Percentiles rank a stretch among this genome's conserved stretches.
phyloP scores from a whole-genome alignment of 805 yeast genomes.

The Candida michaelii region DNA sequence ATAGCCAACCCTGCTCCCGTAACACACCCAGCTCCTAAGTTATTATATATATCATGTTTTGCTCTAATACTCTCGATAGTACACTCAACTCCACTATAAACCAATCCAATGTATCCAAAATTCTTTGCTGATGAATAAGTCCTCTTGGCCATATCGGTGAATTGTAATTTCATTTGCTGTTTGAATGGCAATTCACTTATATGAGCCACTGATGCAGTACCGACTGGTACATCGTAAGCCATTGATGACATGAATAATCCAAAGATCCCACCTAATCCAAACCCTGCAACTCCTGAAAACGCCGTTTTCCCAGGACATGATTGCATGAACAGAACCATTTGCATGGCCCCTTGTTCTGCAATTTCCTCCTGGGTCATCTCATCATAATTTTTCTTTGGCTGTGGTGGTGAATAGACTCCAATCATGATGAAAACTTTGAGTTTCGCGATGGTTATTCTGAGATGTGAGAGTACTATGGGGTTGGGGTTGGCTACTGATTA shows the following conservation, averaged over 20 bases:
- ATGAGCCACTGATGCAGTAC: constrained; percentile 52
- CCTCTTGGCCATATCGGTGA: constrained; percentile 87
- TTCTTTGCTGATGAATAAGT: constrained; percentile 89
- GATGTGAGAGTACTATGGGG: too few relatives aligned
- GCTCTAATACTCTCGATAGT: constrained; percentile 82
- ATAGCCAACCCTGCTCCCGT: constrained; percentile 96
- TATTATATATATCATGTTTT: constrained; percentile 88
- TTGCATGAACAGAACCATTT: constrained; percentile 80
- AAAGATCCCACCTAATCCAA: constrained; percentile 91
- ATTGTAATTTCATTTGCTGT: constrained; percentile 90
- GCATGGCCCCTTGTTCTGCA: constrained; percentile 84
- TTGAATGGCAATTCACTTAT: constrained; percentile 84
- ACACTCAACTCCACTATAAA: constrained; percentile 92
- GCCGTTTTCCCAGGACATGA: constrained; percentile 94
- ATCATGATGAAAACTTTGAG: constrained; percentile 22
- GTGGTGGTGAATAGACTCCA: constrained; percentile 44
- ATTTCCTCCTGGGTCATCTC: constrained; percentile 91
- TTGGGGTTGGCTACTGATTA: too few relatives aligned
- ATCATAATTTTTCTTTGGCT: constrained; percentile 20
- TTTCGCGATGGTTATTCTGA: constrained; percentile 6
- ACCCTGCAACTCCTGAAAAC: constrained; percentile 92
- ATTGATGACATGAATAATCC: constrained; percentile 89
- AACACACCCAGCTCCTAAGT: constrained; percentile 89
- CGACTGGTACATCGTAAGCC: constrained; percentile 80
- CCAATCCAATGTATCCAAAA: constrained; percentile 90